phyloP scores from a whole-genome alignment of 2,329 filamentous ascomycete genomes.

The Nigrograna mackinnonii region DNA sequence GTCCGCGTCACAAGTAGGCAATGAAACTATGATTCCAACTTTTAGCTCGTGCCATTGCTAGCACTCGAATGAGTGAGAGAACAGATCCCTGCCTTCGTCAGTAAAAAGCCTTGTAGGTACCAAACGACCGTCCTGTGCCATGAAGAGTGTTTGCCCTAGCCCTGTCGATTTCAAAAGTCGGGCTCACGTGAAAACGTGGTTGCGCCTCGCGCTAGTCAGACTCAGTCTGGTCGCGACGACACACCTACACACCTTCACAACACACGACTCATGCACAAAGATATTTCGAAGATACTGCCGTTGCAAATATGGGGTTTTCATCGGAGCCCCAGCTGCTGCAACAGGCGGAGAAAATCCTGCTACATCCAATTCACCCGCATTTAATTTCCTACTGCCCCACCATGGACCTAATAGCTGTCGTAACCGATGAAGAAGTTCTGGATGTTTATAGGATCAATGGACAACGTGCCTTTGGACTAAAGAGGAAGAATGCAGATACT shows the following conservation, averaged over 20 bases:
- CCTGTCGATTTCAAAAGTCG: too few species aligned
- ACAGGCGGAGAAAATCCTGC: conserved; percentile 46
- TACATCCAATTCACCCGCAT: conserved; percentile 55
- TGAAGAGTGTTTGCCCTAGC: too few species aligned
- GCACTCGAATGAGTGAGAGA: too few species aligned
- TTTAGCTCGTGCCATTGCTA: too few species aligned
- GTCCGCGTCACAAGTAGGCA: too few species aligned
- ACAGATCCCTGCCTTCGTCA: too few species aligned
- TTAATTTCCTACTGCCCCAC: conserved; percentile 78
- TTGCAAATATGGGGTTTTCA: conserved; percentile 15
- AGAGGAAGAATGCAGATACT: conserved; percentile 39
- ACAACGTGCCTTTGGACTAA: conserved; percentile 66
- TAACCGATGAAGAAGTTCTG: conserved; percentile 69
- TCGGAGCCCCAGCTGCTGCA: conserved; percentile 30
- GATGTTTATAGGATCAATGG: conserved; percentile 79
- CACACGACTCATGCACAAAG: background rate
- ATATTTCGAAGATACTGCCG: background rate
- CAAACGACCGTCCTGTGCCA: too few species aligned
- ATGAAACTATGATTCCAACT: too few species aligned
- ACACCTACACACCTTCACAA: conserved; percentile 12
- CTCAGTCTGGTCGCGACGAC: conserved; percentile 18
- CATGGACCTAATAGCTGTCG: conserved; percentile 80
- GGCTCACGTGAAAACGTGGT: conserved; percentile 27
- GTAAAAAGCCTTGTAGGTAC: too few species aligned
- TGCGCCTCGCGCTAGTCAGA: conserved; percentile 26